These are phyloP conservation scores for Ascoidea asiatica DNA, from an alignment of 805 yeast genomes.

Conservation along the genomic window DNA sequence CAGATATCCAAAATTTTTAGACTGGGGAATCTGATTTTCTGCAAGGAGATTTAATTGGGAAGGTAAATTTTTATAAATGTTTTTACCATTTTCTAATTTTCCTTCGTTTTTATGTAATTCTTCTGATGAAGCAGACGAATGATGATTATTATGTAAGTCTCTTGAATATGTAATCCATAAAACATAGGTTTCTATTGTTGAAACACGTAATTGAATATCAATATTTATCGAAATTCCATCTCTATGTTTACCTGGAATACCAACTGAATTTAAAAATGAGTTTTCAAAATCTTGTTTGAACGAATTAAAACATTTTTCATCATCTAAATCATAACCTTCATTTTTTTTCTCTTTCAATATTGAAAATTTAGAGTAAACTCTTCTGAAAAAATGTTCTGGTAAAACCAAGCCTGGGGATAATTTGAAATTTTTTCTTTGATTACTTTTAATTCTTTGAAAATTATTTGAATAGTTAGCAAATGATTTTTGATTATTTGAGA, in stretches of 20 bases:
- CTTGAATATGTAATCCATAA: slow-evolving; percentile 85
- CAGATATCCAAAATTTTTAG: background rate
- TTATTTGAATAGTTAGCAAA: slow-evolving; percentile 14
- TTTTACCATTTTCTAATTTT: background rate
- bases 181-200: slow-evolving; percentile 42
- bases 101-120: background rate
- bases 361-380: slow-evolving; percentile 34
- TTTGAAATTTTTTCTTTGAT: slow-evolving; percentile 12
- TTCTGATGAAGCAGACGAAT: background rate
- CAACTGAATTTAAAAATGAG: slow-evolving; percentile 46
- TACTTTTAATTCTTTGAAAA: slow-evolving; percentile 4
- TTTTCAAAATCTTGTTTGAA: slow-evolving; percentile 22
- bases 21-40: slow-evolving; percentile 21
- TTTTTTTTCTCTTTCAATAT: slow-evolving; percentile 1
- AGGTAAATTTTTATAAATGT: slow-evolving; percentile 25
- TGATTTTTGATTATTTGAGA: slow-evolving; percentile 1
- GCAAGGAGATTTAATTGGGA: slow-evolving; percentile 35
- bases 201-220: slow-evolving; percentile 72
- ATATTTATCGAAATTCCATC: slow-evolving; percentile 55
- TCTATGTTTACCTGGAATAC: slow-evolving; percentile 53
- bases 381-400: slow-evolving; percentile 85
- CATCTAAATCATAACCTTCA: background rate
- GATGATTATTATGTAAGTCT: slow-evolving; percentile 10
- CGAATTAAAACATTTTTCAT: slow-evolving; percentile 1
- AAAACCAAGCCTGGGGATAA: slow-evolving; percentile 55